Evolutionary conservation across 176 grass and related monocot genomes (phyloP).

Genomic region (Musa acuminata): DNA sequence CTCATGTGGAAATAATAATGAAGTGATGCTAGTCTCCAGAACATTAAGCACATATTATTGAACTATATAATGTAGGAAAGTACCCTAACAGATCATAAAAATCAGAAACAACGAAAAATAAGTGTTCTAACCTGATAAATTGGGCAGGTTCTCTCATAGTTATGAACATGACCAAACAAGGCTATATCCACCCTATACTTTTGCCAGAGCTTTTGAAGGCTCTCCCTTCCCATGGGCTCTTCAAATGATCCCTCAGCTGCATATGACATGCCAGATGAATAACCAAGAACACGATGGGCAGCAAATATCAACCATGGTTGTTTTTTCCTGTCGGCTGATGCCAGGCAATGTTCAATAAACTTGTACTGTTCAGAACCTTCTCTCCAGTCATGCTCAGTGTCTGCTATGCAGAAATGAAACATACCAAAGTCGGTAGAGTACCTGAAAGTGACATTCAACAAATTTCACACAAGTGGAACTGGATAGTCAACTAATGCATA

Average conservation of each 20-base stretch:
- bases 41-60: no score
- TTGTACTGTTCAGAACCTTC: slow-evolving; percentile 72
- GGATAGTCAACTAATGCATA: neutral
- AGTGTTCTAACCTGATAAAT: slow-evolving; percentile 41
- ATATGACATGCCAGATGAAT: slow-evolving; percentile 53
- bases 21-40: no score
- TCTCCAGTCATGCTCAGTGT: slow-evolving; percentile 81
- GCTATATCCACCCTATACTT: slow-evolving; percentile 62
- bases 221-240: slow-evolving; percentile 58
- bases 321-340: slow-evolving; percentile 62
- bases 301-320: slow-evolving; percentile 85
- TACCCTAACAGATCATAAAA: neutral
- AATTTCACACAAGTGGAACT: neutral
- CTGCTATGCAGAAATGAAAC: slow-evolving; percentile 83
- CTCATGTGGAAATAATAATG: no score
- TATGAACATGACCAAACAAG: slow-evolving; percentile 75
- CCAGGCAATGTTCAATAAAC: slow-evolving; percentile 66
- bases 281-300: slow-evolving; percentile 76
- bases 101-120: neutral
- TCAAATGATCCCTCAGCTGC: slow-evolving; percentile 32
- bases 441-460: slow-evolving; percentile 21
- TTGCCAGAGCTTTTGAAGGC: slow-evolving; percentile 68
- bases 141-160: slow-evolving; percentile 82
- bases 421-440: slow-evolving; percentile 77
- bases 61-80: no score